Percentiles rank a stretch among this genome's conserved stretches.
phyloP scores from a whole-genome alignment of 257 asterid species.

The Capsicum baccatum region DNA sequence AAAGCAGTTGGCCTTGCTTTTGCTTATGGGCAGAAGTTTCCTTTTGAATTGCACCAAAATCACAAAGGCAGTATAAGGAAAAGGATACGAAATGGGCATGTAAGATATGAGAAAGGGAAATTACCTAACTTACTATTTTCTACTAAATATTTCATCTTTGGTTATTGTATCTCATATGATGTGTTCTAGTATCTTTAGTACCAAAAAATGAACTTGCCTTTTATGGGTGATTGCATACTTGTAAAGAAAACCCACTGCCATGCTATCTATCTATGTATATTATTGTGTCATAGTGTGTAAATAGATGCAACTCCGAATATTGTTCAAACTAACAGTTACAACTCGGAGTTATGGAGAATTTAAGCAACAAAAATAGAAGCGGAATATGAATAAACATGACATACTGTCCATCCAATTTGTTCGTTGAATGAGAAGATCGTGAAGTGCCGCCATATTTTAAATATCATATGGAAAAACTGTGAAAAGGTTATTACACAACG shows the following conservation, averaged over 20 bases:
- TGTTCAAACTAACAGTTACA: neutral
- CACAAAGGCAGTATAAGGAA: neutral
- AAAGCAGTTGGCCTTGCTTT: neutral
- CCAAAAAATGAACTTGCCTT: neutral
- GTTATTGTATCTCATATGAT: conserved; percentile 1
- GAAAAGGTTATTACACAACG: neutral
- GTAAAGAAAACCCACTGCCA: neutral
- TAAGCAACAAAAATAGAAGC: neutral
- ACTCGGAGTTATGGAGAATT: neutral
- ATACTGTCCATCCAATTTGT: conserved; percentile 16
- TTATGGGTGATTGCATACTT: conserved; percentile 1
- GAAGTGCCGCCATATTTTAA: neutral
- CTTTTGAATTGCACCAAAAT: neutral
- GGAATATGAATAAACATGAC: neutral
- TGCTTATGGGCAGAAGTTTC: neutral
- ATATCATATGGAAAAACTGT: conserved; percentile 2
- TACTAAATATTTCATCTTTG: neutral
- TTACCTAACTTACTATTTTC: neutral
- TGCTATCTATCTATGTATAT: neutral
- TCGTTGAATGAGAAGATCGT: conserved; percentile 13
- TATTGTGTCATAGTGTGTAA: neutral
- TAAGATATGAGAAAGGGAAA: neutral
- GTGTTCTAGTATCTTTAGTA: neutral
- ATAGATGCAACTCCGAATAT: neutral
- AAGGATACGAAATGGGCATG: conserved; percentile 20